These are phyloP conservation scores for Protomyces lactucae-debilis DNA, from an alignment of 1,139 yeast genomes.

Conservation along the genomic window DNA sequence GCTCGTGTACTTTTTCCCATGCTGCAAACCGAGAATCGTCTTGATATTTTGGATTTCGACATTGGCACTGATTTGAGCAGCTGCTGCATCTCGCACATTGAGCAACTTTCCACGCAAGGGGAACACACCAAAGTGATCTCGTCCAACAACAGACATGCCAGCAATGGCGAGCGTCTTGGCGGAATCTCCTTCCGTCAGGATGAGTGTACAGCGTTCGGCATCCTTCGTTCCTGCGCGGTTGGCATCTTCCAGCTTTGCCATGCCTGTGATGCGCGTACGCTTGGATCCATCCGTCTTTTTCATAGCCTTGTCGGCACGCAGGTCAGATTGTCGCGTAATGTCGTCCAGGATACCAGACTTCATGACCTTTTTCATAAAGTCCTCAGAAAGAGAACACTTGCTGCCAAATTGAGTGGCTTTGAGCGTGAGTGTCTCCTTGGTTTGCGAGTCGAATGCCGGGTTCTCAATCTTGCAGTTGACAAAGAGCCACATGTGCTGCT, in stretches of 20 bases:
- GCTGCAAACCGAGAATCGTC: slow-evolving; percentile 93
- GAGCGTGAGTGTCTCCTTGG: slow-evolving; percentile 92
- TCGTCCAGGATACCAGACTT: slow-evolving; percentile 80
- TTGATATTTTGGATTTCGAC: slow-evolving; percentile 92
- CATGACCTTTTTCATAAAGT: slow-evolving; percentile 64
- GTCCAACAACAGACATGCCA: slow-evolving; percentile 91
- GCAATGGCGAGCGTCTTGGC: slow-evolving; percentile 90
- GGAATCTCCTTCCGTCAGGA: slow-evolving; percentile 96
- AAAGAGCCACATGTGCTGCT: slow-evolving; percentile 83
- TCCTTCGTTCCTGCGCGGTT: slow-evolving; percentile 94
- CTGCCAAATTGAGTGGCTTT: slow-evolving; percentile 87
- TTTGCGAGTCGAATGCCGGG: slow-evolving; percentile 96
- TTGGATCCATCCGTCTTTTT: slow-evolving; percentile 87
- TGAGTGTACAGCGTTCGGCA: slow-evolving; percentile 85
- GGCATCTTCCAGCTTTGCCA: slow-evolving; percentile 90
- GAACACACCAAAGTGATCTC: slow-evolving; percentile 92
- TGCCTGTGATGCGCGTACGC: slow-evolving; percentile 80
- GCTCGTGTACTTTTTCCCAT: slow-evolving; percentile 75
- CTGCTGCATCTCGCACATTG: slow-evolving; percentile 93
- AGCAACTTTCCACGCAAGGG: slow-evolving; percentile 92
- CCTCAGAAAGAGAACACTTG: slow-evolving; percentile 66
- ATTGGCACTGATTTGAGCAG: slow-evolving; percentile 88
- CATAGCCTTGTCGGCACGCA: slow-evolving; percentile 81
- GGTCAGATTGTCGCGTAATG: slow-evolving; percentile 74
- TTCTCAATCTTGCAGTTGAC: slow-evolving; percentile 90